phyloP scores from a whole-genome alignment of 345 rosid genomes.

The Citrus medica region DNA sequence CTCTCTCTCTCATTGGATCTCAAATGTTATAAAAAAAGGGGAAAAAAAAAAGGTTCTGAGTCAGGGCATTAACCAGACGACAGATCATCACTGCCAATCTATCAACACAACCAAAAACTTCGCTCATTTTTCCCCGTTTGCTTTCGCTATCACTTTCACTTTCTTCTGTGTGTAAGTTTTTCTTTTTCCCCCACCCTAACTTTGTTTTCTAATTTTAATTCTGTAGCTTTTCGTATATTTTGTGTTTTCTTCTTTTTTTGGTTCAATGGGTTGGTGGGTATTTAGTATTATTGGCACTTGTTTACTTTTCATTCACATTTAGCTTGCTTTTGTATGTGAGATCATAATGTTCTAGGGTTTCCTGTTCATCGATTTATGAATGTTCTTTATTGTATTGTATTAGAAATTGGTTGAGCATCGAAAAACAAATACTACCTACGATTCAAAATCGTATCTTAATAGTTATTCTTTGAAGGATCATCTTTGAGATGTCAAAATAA shows the following conservation, averaged over 20 bases:
- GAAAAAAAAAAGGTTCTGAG: neutral
- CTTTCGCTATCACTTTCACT: neutral
- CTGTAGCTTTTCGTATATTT: neutral
- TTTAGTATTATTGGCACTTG: neutral
- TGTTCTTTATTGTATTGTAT: neutral
- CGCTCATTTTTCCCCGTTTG: neutral
- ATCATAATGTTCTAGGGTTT: neutral
- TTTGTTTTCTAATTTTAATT: neutral
- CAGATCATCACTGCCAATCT: neutral
- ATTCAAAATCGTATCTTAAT: neutral
- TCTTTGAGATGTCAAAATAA: neutral
- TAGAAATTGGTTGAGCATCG: neutral
- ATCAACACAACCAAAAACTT: neutral
- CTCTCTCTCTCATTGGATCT: slow-evolving; percentile 1
- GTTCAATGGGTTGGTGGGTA: neutral
- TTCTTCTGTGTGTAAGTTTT: slow-evolving; percentile 12
- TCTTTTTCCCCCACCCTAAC: neutral
- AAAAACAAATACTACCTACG: neutral
- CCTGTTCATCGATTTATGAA: neutral
- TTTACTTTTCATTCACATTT: neutral
- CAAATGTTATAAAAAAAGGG: neutral
- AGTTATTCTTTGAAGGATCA: neutral
- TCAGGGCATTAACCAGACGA: neutral
- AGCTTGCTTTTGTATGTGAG: neutral
- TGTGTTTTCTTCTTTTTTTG: neutral